Conservation (phyloP, 2,329 filamentous ascomycete species). For the Orbilia brochopaga region DNA sequence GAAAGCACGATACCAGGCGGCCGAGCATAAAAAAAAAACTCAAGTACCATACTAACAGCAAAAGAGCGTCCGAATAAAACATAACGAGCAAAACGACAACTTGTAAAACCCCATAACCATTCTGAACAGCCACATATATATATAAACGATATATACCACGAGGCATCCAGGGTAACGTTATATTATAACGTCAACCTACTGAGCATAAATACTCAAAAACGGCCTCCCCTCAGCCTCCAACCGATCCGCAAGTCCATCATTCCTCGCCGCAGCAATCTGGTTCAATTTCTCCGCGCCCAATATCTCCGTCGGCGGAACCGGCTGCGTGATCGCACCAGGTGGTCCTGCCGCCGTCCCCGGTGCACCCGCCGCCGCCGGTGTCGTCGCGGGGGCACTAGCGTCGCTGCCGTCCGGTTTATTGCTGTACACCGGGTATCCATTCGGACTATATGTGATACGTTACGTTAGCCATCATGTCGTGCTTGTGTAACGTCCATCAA, state of each 20-base stretch:
- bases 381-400: background rate
- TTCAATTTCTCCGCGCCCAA: slow-evolving; percentile 56
- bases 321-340: slow-evolving; percentile 54
- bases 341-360: slow-evolving; percentile 52
- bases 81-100: too few relatives aligned
- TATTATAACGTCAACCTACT: slow-evolving; percentile 53
- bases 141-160: too few relatives aligned
- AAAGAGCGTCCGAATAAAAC: too few relatives aligned
- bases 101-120: too few relatives aligned
- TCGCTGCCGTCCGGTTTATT: slow-evolving; percentile 12
- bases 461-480: background rate
- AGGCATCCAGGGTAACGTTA: too few relatives aligned
- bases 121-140: too few relatives aligned
- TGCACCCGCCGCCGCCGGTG: background rate
- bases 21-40: too few relatives aligned
- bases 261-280: slow-evolving; percentile 55
- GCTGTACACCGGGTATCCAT: slow-evolving; percentile 34
- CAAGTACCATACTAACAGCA: too few relatives aligned
- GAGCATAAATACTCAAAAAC: slow-evolving; percentile 57
- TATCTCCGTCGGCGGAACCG: slow-evolving; percentile 55
- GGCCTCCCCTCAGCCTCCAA: slow-evolving; percentile 56
- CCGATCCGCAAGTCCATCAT: slow-evolving; percentile 54
- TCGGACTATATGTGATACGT: slow-evolving; percentile 32
- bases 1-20: too few relatives aligned
- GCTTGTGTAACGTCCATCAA: background rate